Percentiles rank a stretch among this genome's conserved stretches.
Evolutionary conservation across 352 stramenopile genomes (phyloP).

Genomic region (Pythium aristosporum): DNA sequence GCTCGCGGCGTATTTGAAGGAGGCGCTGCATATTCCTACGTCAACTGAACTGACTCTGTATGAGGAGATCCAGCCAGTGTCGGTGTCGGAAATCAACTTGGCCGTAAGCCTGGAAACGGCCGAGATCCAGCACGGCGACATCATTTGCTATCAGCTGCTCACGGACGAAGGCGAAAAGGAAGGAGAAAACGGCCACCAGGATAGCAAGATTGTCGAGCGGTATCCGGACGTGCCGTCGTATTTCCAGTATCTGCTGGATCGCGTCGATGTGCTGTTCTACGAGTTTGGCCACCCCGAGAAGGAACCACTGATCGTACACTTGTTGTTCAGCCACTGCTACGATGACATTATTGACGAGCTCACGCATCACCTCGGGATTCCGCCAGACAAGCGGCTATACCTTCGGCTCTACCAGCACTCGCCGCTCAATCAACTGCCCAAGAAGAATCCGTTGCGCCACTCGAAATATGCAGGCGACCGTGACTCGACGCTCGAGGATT

Average conservation of each 20-base stretch:
- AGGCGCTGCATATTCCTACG: conserved; percentile 50
- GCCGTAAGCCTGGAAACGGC: conserved; percentile 38
- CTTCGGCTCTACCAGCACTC: conserved; percentile 86
- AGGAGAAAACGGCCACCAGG: neutral
- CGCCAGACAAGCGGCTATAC: conserved; percentile 43
- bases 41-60: conserved; percentile 62
- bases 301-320: conserved; percentile 42
- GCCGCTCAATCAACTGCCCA: conserved; percentile 53
- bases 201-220: conserved; percentile 26
- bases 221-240: conserved; percentile 78
- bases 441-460: conserved; percentile 70
- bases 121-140: conserved; percentile 84
- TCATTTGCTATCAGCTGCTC: conserved; percentile 78
- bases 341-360: conserved; percentile 72
- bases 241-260: conserved; percentile 83
- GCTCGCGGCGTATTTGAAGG: conserved; percentile 47
- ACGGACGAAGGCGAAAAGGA: conserved; percentile 34
- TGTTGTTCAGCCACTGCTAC: conserved; percentile 75
- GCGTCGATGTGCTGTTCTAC: conserved; percentile 72
- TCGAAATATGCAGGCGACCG: conserved; percentile 54
- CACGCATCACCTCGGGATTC: conserved; percentile 40
- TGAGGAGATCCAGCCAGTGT: conserved; percentile 72
- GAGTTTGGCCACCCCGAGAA: conserved; percentile 49
- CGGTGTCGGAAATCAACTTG: conserved; percentile 59
- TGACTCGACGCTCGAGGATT: conserved; percentile 64